phyloP scores from a whole-genome alignment of 2,329 filamentous ascomycete species.

The Clonostachys rhizophaga region DNA sequence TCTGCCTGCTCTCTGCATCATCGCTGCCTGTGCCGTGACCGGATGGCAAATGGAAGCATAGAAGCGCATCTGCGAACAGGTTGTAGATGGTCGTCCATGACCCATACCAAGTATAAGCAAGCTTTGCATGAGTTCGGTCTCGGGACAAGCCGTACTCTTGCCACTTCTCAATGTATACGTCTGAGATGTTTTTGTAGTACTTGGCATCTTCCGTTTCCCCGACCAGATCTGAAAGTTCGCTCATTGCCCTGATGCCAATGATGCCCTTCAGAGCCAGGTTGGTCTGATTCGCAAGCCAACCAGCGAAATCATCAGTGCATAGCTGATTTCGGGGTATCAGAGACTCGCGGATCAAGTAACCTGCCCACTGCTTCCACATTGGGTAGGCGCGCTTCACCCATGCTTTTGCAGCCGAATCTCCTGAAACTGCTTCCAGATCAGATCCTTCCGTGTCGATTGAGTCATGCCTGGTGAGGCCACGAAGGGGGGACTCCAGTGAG shows the following conservation, averaged over 20 bases:
- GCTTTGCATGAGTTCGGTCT: constrained; percentile 68
- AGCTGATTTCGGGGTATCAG: constrained; percentile 73
- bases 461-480: constrained; percentile 12
- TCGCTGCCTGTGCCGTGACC: neutral
- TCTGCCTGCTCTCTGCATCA: neutral
- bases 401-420: neutral
- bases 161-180: constrained; percentile 67
- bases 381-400: constrained; percentile 37
- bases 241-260: constrained; percentile 74
- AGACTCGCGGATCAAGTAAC: constrained; percentile 71
- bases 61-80: constrained; percentile 68
- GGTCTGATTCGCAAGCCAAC: constrained; percentile 65
- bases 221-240: constrained; percentile 57
- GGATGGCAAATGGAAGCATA: constrained; percentile 64
- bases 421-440: constrained; percentile 28
- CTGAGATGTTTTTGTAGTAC: constrained; percentile 59
- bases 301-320: constrained; percentile 81
- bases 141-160: constrained; percentile 64
- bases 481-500: constrained; percentile 16
- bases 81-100: constrained; percentile 82
- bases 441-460: constrained; percentile 32
- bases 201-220: constrained; percentile 53
- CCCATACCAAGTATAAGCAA: constrained; percentile 77
- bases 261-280: constrained; percentile 81
- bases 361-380: constrained; percentile 74